A percentile compares a stretch with the other conserved stretches of the same genome.
Evolutionary conservation across 495 filamentous ascomycete genomes (phyloP).

Genomic region (Astrothelium subdiscretum): DNA sequence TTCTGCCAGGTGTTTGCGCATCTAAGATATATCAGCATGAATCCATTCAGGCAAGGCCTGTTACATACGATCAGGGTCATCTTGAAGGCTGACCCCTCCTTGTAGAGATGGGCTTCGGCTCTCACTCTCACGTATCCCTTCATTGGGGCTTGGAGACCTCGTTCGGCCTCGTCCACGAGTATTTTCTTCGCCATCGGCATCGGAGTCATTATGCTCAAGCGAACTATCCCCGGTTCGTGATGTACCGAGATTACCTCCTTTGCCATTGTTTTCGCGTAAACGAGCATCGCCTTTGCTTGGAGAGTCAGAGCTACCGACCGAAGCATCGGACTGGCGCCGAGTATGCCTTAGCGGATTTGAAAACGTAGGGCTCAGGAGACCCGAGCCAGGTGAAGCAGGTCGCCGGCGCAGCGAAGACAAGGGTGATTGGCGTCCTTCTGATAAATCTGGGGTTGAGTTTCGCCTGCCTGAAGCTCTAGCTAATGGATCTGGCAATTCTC

Average conservation of each 20-base stretch:
- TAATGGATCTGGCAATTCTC: conserved; percentile 30
- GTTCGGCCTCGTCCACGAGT: conserved; percentile 21
- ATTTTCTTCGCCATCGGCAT: conserved; percentile 33
- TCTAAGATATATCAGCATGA: conserved; percentile 41
- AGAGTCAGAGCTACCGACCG: background rate
- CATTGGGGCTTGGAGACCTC: conserved; percentile 23
- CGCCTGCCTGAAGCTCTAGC: conserved; percentile 26
- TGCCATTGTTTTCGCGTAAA: conserved; percentile 2
- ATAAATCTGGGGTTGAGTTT: conserved; percentile 11
- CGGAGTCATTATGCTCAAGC: conserved; percentile 35
- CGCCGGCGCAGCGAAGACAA: conserved; percentile 4
- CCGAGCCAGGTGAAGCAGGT: conserved; percentile 6
- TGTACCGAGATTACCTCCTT: conserved; percentile 6
- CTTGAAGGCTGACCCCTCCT: background rate
- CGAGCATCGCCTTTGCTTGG: background rate
- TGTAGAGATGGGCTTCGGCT: conserved; percentile 22
- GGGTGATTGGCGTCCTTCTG: conserved; percentile 26
- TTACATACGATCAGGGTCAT: background rate
- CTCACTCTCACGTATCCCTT: conserved; percentile 16
- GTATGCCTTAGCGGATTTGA: background rate
- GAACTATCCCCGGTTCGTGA: conserved; percentile 6
- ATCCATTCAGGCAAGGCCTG: background rate
- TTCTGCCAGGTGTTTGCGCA: conserved; percentile 71
- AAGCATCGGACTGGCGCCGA: background rate
- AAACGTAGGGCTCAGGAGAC: conserved; percentile 9